Percentiles rank a stretch among this genome's conserved stretches.
These are phyloP conservation scores for Globisporangium camurandrum DNA, from an alignment of 352 stramenopile species.

Conservation along the genomic window DNA sequence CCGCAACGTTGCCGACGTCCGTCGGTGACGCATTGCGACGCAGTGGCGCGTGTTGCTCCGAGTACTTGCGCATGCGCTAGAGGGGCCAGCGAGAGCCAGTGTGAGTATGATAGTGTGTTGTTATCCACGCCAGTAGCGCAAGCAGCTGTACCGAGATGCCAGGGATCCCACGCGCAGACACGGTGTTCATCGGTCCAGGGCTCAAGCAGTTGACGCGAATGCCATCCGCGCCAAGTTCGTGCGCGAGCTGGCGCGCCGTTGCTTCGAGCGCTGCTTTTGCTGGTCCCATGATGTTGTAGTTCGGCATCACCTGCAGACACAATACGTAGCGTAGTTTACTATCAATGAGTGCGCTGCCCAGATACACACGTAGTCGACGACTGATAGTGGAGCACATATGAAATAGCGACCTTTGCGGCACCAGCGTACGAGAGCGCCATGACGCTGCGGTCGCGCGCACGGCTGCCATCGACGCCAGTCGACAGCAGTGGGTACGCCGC, in stretches of 20 bases:
- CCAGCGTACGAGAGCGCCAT: slow-evolving; percentile 86
- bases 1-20: slow-evolving; percentile 75
- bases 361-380: neutral
- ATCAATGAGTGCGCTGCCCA: neutral
- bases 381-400: neutral
- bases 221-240: slow-evolving; percentile 61
- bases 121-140: too few species aligned
- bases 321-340: slow-evolving; percentile 4
- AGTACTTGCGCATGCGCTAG: slow-evolving; percentile 77
- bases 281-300: slow-evolving; percentile 91
- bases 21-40: slow-evolving; percentile 51
- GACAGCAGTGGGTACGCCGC: slow-evolving; percentile 52
- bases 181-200: slow-evolving; percentile 86
- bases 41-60: slow-evolving; percentile 55
- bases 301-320: slow-evolving; percentile 59
- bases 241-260: slow-evolving; percentile 71
- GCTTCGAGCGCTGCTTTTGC: slow-evolving; percentile 88
- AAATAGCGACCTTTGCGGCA: slow-evolving; percentile 31
- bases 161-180: slow-evolving; percentile 86
- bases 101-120: too few species aligned
- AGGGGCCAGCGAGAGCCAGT: neutral
- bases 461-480: slow-evolving; percentile 2
- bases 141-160: slow-evolving; percentile 55
- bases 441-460: slow-evolving; percentile 48
- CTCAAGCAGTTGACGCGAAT: slow-evolving; percentile 90